Evolutionary conservation across 371 early-diverging fungal genomes (phyloP).

Genomic region (Mucor sp.): DNA sequence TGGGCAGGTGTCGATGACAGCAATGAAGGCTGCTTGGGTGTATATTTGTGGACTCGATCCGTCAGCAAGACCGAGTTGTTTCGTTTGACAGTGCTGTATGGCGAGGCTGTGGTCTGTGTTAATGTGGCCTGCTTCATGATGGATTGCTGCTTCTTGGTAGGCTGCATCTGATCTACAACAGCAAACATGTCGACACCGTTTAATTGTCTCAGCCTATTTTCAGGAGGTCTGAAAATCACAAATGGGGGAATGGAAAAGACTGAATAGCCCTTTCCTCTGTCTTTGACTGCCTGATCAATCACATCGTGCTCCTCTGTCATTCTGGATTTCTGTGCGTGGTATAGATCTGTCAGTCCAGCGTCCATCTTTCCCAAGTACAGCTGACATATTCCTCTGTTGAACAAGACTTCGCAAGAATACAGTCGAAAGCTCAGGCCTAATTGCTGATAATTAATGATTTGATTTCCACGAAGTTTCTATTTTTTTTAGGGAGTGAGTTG

Average conservation of each 20-base stretch:
- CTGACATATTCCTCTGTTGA: slow-evolving; percentile 88
- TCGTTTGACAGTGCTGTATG: slow-evolving; percentile 9
- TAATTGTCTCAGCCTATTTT: slow-evolving; percentile 58
- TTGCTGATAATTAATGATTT: slow-evolving; percentile 93
- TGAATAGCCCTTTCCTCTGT: slow-evolving; percentile 72
- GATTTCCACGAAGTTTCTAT: slow-evolving; percentile 83
- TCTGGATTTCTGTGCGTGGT: slow-evolving; percentile 69
- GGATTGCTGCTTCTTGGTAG: neutral
- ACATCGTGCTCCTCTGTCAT: slow-evolving; percentile 75
- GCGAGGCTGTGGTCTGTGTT: neutral
- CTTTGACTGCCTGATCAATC: slow-evolving; percentile 73
- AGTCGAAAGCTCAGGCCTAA: slow-evolving; percentile 88
- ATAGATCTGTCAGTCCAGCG: slow-evolving; percentile 76
- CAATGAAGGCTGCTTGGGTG: slow-evolving; percentile 7
- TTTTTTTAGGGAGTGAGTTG: slow-evolving; percentile 2
- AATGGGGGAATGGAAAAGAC: slow-evolving; percentile 81
- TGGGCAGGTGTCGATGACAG: neutral
- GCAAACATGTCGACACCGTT: slow-evolving; percentile 39
- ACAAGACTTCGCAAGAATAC: slow-evolving; percentile 85
- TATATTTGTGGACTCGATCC: slow-evolving; percentile 2
- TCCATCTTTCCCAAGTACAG: slow-evolving; percentile 75
- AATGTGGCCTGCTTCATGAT: neutral
- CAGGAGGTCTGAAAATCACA: slow-evolving; percentile 82
- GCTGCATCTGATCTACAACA: slow-evolving; percentile 19
- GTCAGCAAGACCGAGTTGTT: slow-evolving; percentile 39